phyloP scores from a whole-genome alignment of 805 yeast genomes.

The Suhomyces faveliae region DNA sequence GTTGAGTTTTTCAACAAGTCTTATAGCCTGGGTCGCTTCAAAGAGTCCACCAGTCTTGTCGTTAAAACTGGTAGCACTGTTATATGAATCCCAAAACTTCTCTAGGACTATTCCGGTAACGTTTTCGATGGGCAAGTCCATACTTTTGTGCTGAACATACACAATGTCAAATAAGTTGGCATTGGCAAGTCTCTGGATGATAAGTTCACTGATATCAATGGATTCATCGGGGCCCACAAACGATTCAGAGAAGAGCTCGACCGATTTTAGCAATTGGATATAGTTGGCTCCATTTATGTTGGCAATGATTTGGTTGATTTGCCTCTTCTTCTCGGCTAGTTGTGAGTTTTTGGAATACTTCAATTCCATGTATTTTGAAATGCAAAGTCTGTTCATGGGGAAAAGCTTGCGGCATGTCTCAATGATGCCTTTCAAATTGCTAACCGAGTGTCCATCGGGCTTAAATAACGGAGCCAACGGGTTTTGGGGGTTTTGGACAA shows the following conservation, averaged over 20 bases:
- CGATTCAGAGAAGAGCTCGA: constrained; percentile 4
- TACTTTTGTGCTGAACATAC: constrained; percentile 7
- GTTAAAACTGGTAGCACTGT: constrained; percentile 30
- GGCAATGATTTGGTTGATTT: constrained; percentile 1
- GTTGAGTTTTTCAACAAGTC: constrained; percentile 21
- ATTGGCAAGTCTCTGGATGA: constrained; percentile 29
- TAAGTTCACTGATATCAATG: constrained; percentile 17
- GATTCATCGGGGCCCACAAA: constrained; percentile 18
- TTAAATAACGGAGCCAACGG: constrained; percentile 17
- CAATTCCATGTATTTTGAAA: constrained; percentile 26
- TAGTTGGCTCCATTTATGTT: constrained; percentile 5
- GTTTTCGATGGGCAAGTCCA: constrained; percentile 6
- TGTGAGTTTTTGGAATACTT: constrained; percentile 11
- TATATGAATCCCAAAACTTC: constrained; percentile 36
- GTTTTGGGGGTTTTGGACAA: constrained; percentile 14
- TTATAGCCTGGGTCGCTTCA: constrained; percentile 25
- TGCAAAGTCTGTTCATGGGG: constrained; percentile 34
- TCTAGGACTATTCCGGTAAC: constrained; percentile 19
- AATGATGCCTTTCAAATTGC: constrained; percentile 19
- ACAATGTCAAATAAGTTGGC: constrained; percentile 28
- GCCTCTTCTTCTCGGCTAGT: constrained; percentile 2
- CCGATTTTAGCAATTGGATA: constrained; percentile 8
- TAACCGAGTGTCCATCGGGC: constrained; percentile 16
- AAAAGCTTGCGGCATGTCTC: constrained; percentile 33
- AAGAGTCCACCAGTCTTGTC: constrained; percentile 31